Evolutionary conservation across 2,329 filamentous ascomycete species (phyloP), one percentile per base, ranked within the genome.

Genomic region (Alternaria alternata): DNA sequence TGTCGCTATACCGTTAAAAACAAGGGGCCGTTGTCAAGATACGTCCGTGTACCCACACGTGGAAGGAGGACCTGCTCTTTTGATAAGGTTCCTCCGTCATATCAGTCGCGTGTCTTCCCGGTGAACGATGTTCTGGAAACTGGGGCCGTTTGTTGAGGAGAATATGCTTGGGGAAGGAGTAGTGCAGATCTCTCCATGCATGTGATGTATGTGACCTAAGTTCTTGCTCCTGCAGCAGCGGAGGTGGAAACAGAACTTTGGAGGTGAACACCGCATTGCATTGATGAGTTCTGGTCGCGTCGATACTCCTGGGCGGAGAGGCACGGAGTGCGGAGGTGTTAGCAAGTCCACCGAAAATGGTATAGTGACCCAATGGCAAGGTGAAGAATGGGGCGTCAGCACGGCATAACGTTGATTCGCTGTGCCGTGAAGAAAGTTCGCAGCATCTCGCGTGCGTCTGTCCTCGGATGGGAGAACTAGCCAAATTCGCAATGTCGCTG

Each of bases 91-190:
- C 34, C 47, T 57, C 57, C 53, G 41, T 44, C 43, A 32, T 55
- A 28, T 28, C 43, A 32, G 46, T 56, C 57, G 54, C 47, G 57
- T 51, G 53, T 52, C 47, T 42, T 52, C 47, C 57, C 57, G 57
- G 44, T 16, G 53, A 57, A 60, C 53, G 46, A 22, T 51, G 30
- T 54, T 61, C 48, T 61, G 44, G 59, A 58, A 51, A 58, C 42
- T 49, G 26, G 54, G 54, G 43, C 44, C 30, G 18, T 34, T 41
- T 39, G 44, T 57, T 57, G 57, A 57, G 53, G 32, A 60, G 46
- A 36, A 41, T 56, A 36, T 60, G 38, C 42, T 32, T 28, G 24
- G 39, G 44, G 26, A 22, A 55, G 36, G 36, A 32, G 11, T 41
- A 20, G 18, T 36, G 57, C 30, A 56, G 53, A 49, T 38, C 38